A percentile compares a stretch with the other conserved stretches of the same genome.
phyloP scores from a whole-genome alignment of 2,329 filamentous ascomycete genomes.

The Colletotrichum lentis region DNA sequence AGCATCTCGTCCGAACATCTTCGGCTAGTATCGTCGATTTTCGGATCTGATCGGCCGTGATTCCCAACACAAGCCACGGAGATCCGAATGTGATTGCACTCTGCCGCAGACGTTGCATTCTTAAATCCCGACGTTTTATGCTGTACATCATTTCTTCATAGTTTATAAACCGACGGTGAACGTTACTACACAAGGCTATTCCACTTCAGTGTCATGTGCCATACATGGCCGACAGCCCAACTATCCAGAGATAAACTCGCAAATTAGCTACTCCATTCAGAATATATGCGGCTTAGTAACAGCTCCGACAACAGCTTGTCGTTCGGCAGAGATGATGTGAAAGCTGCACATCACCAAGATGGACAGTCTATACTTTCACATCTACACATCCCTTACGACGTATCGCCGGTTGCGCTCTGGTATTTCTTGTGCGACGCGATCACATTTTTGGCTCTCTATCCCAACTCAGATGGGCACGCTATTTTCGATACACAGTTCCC shows the following conservation, averaged over 20 bases:
- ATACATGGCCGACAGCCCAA: not conserved
- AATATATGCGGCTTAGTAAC: not conserved
- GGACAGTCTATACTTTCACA: not conserved
- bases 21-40: not conserved
- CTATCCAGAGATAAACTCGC: too few species aligned
- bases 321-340: not conserved
- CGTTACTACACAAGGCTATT: too few species aligned
- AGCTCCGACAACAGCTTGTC: not conserved
- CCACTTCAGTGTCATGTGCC: too few species aligned
- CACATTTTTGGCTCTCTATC: conserved; percentile 17
- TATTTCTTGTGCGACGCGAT: conserved; percentile 11
- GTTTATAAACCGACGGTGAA: too few species aligned
- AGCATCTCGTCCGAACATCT: conserved; percentile 29
- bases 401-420: not conserved
- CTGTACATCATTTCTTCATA: too few species aligned
- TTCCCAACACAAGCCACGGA: not conserved
- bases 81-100: not conserved
- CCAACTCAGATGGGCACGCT: conserved; percentile 17
- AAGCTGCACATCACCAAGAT: too few species aligned
- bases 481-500: conserved; percentile 15
- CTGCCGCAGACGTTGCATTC: not conserved
- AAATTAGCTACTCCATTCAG: not conserved
- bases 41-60: not conserved
- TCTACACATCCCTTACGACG: not conserved
- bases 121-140: too few species aligned